These are phyloP conservation scores for Multifurca ochricompacta DNA, from an alignment of 768 basidiomycete genomes.

Conservation along the genomic window DNA sequence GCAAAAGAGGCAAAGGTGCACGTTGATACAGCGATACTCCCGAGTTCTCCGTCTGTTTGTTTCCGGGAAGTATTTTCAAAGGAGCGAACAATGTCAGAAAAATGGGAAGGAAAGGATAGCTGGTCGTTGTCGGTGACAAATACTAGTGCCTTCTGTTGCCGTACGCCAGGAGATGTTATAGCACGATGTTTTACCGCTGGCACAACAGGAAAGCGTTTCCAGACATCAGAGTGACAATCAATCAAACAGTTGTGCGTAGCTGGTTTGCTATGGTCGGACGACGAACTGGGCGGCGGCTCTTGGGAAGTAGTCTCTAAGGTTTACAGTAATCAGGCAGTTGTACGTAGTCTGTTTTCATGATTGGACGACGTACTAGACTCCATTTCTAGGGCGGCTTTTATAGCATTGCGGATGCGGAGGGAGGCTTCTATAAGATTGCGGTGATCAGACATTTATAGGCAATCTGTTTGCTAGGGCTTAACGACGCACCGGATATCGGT, in stretches of 20 bases:
- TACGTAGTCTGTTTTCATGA: too few species aligned
- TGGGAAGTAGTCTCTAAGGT: conserved; percentile 50
- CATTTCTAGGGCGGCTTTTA: too few species aligned
- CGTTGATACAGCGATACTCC: conserved; percentile 31
- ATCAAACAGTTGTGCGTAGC: conserved; percentile 34
- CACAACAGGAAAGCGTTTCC: conserved; percentile 14
- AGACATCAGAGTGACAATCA: conserved; percentile 8
- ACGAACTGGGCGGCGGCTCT: conserved; percentile 30
- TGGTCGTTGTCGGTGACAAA: conserved; percentile 39
- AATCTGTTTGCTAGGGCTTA: too few species aligned
- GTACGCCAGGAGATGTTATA: conserved; percentile 20
- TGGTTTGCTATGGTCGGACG: conserved; percentile 15
- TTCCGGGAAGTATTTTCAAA: conserved; percentile 48
- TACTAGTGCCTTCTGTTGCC: conserved; percentile 30
- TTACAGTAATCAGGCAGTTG: too few species aligned
- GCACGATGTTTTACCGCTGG: conserved; percentile 4
- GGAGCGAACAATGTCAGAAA: conserved; percentile 34
- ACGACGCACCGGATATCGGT: too few species aligned
- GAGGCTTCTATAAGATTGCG: too few species aligned
- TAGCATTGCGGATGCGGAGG: too few species aligned
- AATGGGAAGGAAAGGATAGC: conserved; percentile 35
- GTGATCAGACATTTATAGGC: too few species aligned
- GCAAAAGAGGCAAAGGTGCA: conserved; percentile 27
- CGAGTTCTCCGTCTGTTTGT: conserved; percentile 41
- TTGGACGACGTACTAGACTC: too few species aligned